These are phyloP conservation scores for Phytophthora fragariae DNA, from an alignment of 352 stramenopile species.

Conservation along the genomic window DNA sequence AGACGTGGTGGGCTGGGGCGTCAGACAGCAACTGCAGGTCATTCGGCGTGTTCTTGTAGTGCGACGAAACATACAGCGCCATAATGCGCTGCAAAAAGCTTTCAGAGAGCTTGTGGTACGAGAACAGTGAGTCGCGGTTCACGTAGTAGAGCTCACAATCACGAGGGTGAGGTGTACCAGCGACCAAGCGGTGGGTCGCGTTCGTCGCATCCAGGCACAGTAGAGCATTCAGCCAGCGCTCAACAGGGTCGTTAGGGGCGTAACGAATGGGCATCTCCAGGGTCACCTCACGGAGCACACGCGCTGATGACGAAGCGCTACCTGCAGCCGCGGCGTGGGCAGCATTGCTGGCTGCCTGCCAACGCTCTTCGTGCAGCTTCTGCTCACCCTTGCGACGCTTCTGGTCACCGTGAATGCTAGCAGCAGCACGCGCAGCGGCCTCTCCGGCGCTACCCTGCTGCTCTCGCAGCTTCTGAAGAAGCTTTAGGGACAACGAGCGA, in stretches of 20 bases:
- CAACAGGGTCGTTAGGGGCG: slow-evolving; percentile 94
- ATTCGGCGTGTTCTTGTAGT: slow-evolving; percentile 99
- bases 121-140: slow-evolving; percentile 99
- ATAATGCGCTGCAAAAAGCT: slow-evolving; percentile 94
- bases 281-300: slow-evolving; percentile 94
- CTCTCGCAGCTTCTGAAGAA: slow-evolving; percentile 98
- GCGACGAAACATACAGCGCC: slow-evolving; percentile 97
- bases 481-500: slow-evolving; percentile 98
- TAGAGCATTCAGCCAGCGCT: slow-evolving; percentile 98
- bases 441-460: slow-evolving; percentile 87
- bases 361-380: slow-evolving; percentile 97
- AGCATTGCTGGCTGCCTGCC: slow-evolving; percentile 92
- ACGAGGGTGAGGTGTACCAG: slow-evolving; percentile 94
- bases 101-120: slow-evolving; percentile 99
- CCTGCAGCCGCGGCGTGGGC: slow-evolving; percentile 68
- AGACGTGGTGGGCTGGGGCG: slow-evolving; percentile 98
- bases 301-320: slow-evolving; percentile 55
- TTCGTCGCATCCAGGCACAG: slow-evolving; percentile 96
- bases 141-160: slow-evolving; percentile 99
- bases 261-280: slow-evolving; percentile 99
- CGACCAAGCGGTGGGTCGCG: slow-evolving; percentile 87
- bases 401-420: slow-evolving; percentile 88
- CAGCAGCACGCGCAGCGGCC: slow-evolving; percentile 58
- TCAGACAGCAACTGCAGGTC: slow-evolving; percentile 99
- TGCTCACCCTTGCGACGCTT: slow-evolving; percentile 95